Evolutionary conservation across 768 basidiomycete species (phyloP).

Genomic region (Lactarius akahatsu): DNA sequence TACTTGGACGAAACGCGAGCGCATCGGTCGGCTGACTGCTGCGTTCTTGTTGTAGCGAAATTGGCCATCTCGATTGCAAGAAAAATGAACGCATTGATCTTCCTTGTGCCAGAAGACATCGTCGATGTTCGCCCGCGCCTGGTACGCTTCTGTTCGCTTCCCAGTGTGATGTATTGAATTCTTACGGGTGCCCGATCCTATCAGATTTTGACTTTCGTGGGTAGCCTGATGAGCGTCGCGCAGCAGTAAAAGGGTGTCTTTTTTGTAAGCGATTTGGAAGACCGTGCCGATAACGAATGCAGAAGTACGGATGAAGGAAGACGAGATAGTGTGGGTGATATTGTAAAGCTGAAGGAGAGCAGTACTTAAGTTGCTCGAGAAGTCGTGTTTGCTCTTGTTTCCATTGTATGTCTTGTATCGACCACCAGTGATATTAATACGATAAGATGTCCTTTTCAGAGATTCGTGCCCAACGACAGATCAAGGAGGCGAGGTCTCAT

Average conservation of each 20-base stretch:
- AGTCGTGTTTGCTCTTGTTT: slow-evolving; percentile 31
- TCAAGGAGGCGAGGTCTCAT: slow-evolving; percentile 23
- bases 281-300: background rate
- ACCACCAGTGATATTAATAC: background rate
- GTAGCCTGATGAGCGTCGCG: slow-evolving; percentile 81
- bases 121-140: slow-evolving; percentile 90
- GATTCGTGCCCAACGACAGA: slow-evolving; percentile 19
- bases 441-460: slow-evolving; percentile 23
- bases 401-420: slow-evolving; percentile 13
- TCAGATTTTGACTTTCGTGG: slow-evolving; percentile 94
- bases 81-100: slow-evolving; percentile 95
- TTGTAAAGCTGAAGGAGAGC: slow-evolving; percentile 8
- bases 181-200: background rate
- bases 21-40: background rate
- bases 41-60: slow-evolving; percentile 62
- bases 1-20: too few relatives aligned
- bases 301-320: too few relatives aligned
- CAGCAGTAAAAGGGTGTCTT: slow-evolving; percentile 33
- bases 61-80: slow-evolving; percentile 97
- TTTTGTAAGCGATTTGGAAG: slow-evolving; percentile 9
- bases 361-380: background rate
- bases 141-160: slow-evolving; percentile 41
- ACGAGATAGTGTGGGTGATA: slow-evolving; percentile 2
- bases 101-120: slow-evolving; percentile 96
- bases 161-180: slow-evolving; percentile 2